Evolutionary conservation across 2,329 filamentous ascomycete species (phyloP), one percentile per base, ranked within the genome.

Genomic region (Bipolaris victoriae): DNA sequence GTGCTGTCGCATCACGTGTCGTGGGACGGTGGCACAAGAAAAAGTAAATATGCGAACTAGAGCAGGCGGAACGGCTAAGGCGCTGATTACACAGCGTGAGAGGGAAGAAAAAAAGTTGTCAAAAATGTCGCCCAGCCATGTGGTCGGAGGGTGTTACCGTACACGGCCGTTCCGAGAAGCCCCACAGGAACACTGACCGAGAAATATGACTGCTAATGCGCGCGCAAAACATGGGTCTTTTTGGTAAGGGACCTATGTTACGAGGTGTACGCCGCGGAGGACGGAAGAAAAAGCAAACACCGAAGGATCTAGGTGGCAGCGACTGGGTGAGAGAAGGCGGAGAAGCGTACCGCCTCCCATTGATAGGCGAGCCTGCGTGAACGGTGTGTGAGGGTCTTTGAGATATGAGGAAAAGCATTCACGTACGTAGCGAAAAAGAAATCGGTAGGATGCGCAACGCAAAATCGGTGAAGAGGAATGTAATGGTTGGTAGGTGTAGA

Each of bases 191-290:
- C 39, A 24, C 44, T 29, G 43, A 31, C 35, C 47, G 46, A 39
- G 43, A 2, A 7, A 43, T 26, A 35, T 15, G 11, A 5, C 52
- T 31, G 47, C 16, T 55, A 39, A 40, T 45, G 20, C 43, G 24
- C 48, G 31, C 47, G 51, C 47, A 36, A 45, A 55, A 51, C 52
- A 51, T 29, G 47, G 52, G 33, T 49, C 29, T 43, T 22, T 20
- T 22, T 20, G 18, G 47, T 35, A 51, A 31, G 52, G 40, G 39
- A 35, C 33, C 43, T 26, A 16, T 18, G 46, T 16, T n/a, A 16
- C 16, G 36, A 31, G 5, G 31, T 29, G 26, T 29, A 29, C 9
- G 18, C 2, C 18, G 18, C 7, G 37, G 11, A 16, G n/a, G 22
- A 16, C 10, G 16, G 29, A 4, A 18, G 7, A 36, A 55, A 43